Percentiles rank a stretch among this genome's conserved stretches.
These are phyloP conservation scores for Phytopythium ostracodes DNA, from an alignment of 352 stramenopile species.

Conservation along the genomic window DNA sequence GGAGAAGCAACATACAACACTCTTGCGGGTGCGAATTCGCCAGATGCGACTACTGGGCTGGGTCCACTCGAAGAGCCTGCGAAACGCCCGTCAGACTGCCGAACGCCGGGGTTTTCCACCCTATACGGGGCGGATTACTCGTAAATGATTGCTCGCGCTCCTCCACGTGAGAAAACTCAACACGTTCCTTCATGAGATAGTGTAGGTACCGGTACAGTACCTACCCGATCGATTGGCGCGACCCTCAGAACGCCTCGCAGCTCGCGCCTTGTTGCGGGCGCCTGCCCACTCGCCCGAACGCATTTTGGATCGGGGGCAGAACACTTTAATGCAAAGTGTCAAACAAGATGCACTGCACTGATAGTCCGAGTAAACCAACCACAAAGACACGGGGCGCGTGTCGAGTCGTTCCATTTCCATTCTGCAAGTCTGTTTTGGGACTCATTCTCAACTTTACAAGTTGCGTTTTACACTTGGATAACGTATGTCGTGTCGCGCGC, in stretches of 20 bases:
- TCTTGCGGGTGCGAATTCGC: not conserved
- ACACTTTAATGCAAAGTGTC: constrained; percentile 2
- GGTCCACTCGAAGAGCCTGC: not conserved
- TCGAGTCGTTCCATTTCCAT: not conserved
- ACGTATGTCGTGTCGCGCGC: not conserved
- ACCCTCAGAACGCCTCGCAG: not conserved
- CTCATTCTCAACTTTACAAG: not conserved
- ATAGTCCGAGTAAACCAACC: constrained; percentile 4
- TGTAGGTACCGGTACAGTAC: too few species aligned
- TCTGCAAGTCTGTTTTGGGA: too few species aligned
- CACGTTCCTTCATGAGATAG: too few species aligned
- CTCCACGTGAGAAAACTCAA: too few species aligned
- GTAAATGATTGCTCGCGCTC: constrained; percentile 1
- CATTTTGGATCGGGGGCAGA: not conserved
- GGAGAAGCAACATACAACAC: not conserved
- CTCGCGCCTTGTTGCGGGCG: not conserved
- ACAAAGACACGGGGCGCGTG: constrained; percentile 8
- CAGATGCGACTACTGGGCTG: not conserved
- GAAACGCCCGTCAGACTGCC: not conserved
- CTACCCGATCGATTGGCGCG: not conserved
- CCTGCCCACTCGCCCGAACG: not conserved
- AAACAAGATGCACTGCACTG: constrained; percentile 6
- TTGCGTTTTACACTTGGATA: not conserved
- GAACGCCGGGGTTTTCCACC: not conserved
- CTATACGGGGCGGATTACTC: not conserved